Evolutionary conservation across 148 eudicot species (phyloP).

Genomic region (Camellia lanceoleosa): DNA sequence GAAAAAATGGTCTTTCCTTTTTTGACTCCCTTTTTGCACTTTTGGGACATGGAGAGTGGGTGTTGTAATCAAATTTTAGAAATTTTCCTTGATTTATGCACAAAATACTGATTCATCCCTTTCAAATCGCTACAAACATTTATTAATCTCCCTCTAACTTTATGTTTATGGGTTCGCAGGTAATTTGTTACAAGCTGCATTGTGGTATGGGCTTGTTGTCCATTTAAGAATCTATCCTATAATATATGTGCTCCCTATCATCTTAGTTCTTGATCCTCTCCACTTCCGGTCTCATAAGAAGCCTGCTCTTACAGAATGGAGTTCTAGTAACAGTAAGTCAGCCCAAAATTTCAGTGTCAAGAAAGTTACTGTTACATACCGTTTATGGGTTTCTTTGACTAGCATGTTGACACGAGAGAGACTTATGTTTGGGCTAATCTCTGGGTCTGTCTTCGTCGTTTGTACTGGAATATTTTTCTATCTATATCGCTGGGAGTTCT

Average conservation of each 20-base stretch:
- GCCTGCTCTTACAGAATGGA: constrained; percentile 65
- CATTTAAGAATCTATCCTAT: constrained; percentile 93
- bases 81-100: not conserved
- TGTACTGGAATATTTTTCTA: constrained; percentile 68
- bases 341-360: constrained; percentile 22
- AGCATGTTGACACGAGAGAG: constrained; percentile 60
- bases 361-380: constrained; percentile 13
- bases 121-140: not conserved
- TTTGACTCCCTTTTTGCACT: not conserved
- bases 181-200: constrained; percentile 62
- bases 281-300: constrained; percentile 51
- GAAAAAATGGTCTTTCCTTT: not conserved
- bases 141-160: not conserved
- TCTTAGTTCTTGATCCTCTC: constrained; percentile 66
- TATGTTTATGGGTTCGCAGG: constrained; percentile 37
- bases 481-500: constrained; percentile 81
- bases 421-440: constrained; percentile 63
- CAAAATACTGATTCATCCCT: not conserved
- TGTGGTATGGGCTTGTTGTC: constrained; percentile 96
- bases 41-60: not conserved
- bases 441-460: constrained; percentile 68
- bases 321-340: constrained; percentile 28
- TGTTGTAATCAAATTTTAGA: not conserved
- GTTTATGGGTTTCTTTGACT: constrained; percentile 29
- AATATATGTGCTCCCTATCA: constrained; percentile 78